phyloP scores from a whole-genome alignment of 2,329 filamentous ascomycete genomes.

The Botrytis elliptica region DNA sequence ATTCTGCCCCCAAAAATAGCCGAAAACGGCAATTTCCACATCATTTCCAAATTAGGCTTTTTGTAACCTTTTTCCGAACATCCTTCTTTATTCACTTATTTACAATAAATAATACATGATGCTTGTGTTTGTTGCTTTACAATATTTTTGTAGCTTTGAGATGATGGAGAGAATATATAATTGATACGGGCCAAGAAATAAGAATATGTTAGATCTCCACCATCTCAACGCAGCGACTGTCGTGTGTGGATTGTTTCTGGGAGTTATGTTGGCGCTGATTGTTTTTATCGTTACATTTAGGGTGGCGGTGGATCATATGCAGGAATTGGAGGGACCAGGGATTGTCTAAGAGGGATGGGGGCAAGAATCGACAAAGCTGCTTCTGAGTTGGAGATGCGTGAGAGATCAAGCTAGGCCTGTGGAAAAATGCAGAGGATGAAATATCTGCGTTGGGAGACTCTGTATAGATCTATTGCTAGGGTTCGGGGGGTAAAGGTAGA shows the following conservation, averaged over 20 bases:
- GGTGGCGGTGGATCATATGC: conserved; percentile 11
- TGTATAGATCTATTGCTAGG: too few species aligned
- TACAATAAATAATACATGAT: neutral
- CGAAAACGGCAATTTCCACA: conserved; percentile 4
- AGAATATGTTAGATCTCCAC: conserved; percentile 15
- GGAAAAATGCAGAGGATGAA: neutral
- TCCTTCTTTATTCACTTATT: conserved; percentile 2
- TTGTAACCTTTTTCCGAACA: neutral
- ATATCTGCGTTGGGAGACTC: neutral
- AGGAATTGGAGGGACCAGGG: neutral
- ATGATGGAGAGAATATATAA: conserved; percentile 9
- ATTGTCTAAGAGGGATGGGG: neutral
- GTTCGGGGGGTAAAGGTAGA: neutral
- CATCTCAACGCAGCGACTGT: conserved; percentile 13
- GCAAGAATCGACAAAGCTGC: neutral
- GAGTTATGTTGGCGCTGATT: conserved; percentile 11
- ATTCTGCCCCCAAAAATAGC: conserved; percentile 3
- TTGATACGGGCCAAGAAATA: neutral
- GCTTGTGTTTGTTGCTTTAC: neutral
- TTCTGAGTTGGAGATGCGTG: neutral
- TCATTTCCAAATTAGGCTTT: neutral
- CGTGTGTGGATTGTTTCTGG: conserved; percentile 17
- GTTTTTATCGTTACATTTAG: conserved; percentile 15
- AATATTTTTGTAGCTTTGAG: neutral
- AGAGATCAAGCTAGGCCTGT: neutral